A percentile compares a stretch with the other conserved stretches of the same genome.
phyloP scores from a whole-genome alignment of 2,329 filamentous ascomycete species.

The Diaporthe australafricana region DNA sequence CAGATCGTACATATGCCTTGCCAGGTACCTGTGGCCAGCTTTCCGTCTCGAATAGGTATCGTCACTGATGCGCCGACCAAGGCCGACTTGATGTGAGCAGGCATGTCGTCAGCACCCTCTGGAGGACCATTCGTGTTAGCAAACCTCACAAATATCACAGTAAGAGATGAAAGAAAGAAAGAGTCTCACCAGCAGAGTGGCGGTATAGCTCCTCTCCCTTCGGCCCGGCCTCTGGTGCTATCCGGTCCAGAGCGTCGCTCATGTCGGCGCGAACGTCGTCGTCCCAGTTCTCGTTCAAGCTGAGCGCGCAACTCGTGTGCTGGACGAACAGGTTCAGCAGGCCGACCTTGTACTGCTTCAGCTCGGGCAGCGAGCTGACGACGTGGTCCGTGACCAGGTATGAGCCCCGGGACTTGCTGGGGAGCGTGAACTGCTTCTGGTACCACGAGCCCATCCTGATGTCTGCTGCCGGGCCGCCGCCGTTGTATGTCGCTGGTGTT shows the following conservation, averaged over 20 bases:
- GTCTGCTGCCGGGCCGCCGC: constrained; percentile 35
- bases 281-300: constrained; percentile 93
- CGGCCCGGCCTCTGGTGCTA: constrained; percentile 82
- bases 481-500: constrained; percentile 45
- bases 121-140: constrained; percentile 44
- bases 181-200: constrained; percentile 59
- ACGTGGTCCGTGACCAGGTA: constrained; percentile 91
- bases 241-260: constrained; percentile 91
- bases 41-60: constrained; percentile 90
- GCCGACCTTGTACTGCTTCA: constrained; percentile 85
- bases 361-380: constrained; percentile 78
- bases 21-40: constrained; percentile 79
- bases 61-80: constrained; percentile 90
- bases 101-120: constrained; percentile 95
- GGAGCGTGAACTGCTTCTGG: constrained; percentile 87
- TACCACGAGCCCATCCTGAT: constrained; percentile 76
- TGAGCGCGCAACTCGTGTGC: constrained; percentile 92
- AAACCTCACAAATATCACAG: no score
- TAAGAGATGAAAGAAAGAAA: background rate
- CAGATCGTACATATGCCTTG: constrained; percentile 71
- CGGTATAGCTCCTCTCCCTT: constrained; percentile 82
- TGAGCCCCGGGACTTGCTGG: constrained; percentile 80
- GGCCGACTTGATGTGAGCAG: constrained; percentile 92
- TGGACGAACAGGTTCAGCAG: constrained; percentile 92
- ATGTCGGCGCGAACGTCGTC: constrained; percentile 89